phyloP scores from a whole-genome alignment of 2,329 filamentous ascomycete species.

The Magnaporthiopsis rhizophila region DNA sequence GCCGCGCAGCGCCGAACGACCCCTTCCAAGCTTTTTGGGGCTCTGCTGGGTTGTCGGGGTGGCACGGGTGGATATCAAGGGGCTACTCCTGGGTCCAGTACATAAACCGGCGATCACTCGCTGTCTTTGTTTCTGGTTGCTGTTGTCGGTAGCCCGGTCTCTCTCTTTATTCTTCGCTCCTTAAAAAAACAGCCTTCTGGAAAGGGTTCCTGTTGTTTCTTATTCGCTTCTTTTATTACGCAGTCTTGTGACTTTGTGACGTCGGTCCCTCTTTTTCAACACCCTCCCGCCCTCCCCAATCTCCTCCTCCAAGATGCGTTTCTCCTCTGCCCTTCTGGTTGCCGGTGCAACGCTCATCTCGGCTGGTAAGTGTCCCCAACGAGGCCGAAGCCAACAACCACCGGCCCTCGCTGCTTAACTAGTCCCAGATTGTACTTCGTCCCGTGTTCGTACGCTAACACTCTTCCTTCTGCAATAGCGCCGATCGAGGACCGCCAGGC shows the following conservation, averaged over 20 bases:
- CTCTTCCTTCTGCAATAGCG: slow-evolving; percentile 4
- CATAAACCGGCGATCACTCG: neutral
- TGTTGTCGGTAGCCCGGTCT: neutral
- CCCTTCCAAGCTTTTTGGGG: neutral
- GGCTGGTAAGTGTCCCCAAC: neutral
- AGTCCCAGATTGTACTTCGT: neutral
- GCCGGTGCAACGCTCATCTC: slow-evolving; percentile 1
- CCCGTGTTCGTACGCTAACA: neutral
- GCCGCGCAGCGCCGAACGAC: too few relatives aligned
- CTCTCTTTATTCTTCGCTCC: neutral
- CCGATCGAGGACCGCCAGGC: slow-evolving; percentile 13
- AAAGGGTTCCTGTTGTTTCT: slow-evolving; percentile 2
- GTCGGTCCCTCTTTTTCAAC: neutral
- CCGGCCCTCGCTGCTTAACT: too few relatives aligned
- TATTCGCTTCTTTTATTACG: neutral
- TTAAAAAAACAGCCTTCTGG: slow-evolving; percentile 3
- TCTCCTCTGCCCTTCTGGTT: slow-evolving; percentile 2
- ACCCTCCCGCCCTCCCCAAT: neutral
- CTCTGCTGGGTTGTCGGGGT: neutral
- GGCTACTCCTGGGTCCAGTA: neutral
- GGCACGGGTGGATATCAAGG: neutral
- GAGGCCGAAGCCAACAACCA: neutral
- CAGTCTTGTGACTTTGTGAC: neutral
- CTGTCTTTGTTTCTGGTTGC: neutral
- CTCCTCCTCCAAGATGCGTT: slow-evolving; percentile 6